Conservation (phyloP, 352 stramenopile genomes). For the Phytopythium boreale region DNA sequence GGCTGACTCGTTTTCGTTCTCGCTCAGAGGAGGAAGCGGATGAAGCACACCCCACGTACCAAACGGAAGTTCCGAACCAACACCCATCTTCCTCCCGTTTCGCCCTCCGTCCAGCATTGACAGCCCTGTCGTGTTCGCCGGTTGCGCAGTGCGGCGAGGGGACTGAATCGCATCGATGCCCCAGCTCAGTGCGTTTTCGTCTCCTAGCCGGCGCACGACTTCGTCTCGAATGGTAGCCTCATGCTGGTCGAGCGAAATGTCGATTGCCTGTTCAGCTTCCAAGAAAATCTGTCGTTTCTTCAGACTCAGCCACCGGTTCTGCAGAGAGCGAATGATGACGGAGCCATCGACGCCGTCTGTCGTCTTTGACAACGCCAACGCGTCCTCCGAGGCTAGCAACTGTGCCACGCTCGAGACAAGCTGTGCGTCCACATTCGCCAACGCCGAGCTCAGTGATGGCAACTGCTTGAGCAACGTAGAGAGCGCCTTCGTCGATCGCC, state of each 20-base stretch:
- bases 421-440: constrained; percentile 57
- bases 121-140: not conserved
- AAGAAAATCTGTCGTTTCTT: constrained; percentile 74
- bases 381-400: constrained; percentile 57
- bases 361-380: constrained; percentile 24
- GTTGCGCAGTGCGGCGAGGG: constrained; percentile 34
- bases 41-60: constrained; percentile 71
- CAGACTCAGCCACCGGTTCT: constrained; percentile 64
- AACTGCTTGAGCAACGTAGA: constrained; percentile 72
- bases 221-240: constrained; percentile 55
- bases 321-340: constrained; percentile 30
- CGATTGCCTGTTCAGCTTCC: constrained; percentile 66
- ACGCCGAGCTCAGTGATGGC: constrained; percentile 25
- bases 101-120: not conserved
- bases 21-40: constrained; percentile 67
- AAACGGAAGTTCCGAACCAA: constrained; percentile 46
- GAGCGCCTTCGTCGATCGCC: constrained; percentile 74
- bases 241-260: constrained; percentile 63
- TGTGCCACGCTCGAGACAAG: constrained; percentile 57
- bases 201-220: constrained; percentile 65
- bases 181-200: constrained; percentile 81
- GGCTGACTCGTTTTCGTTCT: constrained; percentile 40
- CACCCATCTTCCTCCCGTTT: not conserved
- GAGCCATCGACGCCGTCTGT: constrained; percentile 7
- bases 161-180: constrained; percentile 82